phyloP scores from a whole-genome alignment of 2,329 filamentous ascomycete genomes.

The Waltergamsia citrina region DNA sequence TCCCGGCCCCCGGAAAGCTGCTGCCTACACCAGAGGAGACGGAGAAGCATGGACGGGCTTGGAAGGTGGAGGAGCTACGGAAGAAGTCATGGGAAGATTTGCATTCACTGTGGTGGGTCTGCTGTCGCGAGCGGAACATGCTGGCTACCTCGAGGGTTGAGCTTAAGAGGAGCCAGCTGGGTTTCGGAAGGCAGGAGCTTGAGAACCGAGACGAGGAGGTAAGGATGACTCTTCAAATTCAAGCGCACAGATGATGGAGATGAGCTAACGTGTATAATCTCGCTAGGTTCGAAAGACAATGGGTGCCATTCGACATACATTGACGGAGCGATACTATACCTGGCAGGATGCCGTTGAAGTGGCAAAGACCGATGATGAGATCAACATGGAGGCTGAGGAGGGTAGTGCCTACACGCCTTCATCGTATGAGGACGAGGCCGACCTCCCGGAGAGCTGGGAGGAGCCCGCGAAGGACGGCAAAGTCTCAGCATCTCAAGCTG shows the following conservation, averaged over 20 bases:
- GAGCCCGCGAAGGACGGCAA: conserved; percentile 7
- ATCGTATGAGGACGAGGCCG: conserved; percentile 23
- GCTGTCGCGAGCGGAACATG: conserved; percentile 81
- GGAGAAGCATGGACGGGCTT: conserved; percentile 65
- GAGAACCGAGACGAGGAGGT: conserved; percentile 51
- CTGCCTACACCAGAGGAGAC: conserved; percentile 65
- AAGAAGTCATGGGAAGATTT: conserved; percentile 90
- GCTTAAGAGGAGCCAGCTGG: conserved; percentile 55
- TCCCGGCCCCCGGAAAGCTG: conserved; percentile 60
- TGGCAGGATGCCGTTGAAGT: conserved; percentile 69
- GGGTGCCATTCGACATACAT: conserved; percentile 69
- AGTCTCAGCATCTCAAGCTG: neutral
- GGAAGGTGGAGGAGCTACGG: conserved; percentile 78
- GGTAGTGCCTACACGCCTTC: conserved; percentile 38
- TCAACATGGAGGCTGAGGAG: conserved; percentile 42
- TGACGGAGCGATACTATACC: conserved; percentile 82
- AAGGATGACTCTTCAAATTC: neutral
- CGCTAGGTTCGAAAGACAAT: conserved; percentile 66
- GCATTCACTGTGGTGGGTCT: conserved; percentile 90
- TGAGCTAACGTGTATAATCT: neutral
- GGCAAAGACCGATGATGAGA: conserved; percentile 56
- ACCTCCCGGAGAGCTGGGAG: conserved; percentile 12
- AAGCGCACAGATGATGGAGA: neutral
- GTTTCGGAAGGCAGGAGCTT: conserved; percentile 65
- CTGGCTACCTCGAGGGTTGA: conserved; percentile 70